These are phyloP conservation scores for Claviceps maximensis DNA, from an alignment of 2,329 filamentous ascomycete species.

Conservation along the genomic window DNA sequence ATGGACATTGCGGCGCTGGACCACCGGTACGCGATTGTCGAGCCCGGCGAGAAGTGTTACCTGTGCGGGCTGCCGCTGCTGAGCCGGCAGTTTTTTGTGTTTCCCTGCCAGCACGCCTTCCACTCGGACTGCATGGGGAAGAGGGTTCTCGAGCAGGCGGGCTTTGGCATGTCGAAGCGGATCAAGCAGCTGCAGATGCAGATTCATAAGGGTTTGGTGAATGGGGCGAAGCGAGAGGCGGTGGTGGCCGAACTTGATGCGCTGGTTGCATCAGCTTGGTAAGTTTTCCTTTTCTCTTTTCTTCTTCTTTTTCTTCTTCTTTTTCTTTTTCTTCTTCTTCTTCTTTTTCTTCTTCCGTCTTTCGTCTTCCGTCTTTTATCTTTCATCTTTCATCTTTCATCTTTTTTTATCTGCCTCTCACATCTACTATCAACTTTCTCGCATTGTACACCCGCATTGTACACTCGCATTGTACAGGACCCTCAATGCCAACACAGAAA, in stretches of 20 bases:
- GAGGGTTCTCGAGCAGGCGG: slow-evolving; percentile 71
- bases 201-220: slow-evolving; percentile 62
- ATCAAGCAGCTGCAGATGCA: slow-evolving; percentile 79
- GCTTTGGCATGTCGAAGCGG: slow-evolving; percentile 59
- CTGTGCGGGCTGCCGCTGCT: slow-evolving; percentile 75
- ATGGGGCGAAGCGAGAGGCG: slow-evolving; percentile 60
- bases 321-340: too few species aligned
- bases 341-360: not conserved
- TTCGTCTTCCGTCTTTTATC: not conserved
- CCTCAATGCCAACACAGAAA: too few species aligned
- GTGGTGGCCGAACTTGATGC: slow-evolving; percentile 82
- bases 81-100: slow-evolving; percentile 91
- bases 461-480: too few species aligned
- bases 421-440: too few species aligned
- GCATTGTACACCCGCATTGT: too few species aligned
- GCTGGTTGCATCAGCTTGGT: slow-evolving; percentile 86
- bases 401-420: not conserved
- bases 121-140: slow-evolving; percentile 88
- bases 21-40: slow-evolving; percentile 86
- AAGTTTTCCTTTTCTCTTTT: slow-evolving; percentile 18
- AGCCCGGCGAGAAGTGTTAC: slow-evolving; percentile 90
- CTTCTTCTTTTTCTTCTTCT: not conserved
- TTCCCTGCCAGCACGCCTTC: slow-evolving; percentile 95
- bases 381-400: not conserved
- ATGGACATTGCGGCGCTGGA: slow-evolving; percentile 77